Base-by-base conservation (phyloP, 2,329 filamentous ascomycete species). In the Cladosporium halotolerans region DNA sequence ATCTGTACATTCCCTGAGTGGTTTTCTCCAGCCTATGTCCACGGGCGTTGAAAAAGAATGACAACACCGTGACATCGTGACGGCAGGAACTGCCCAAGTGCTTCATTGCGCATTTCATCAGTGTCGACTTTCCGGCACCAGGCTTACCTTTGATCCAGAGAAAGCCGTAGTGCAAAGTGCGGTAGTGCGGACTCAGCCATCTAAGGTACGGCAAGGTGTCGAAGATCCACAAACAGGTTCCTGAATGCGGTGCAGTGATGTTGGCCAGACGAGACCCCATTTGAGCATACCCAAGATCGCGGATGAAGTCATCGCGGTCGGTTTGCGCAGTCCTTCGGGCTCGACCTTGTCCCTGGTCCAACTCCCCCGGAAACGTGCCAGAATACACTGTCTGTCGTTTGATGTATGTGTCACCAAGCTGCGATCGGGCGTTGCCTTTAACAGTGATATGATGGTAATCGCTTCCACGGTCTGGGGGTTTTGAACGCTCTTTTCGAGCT, bases 141-240 rank as follows among this genome's bases (percentile, higher is more conserved):
- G 50, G 41, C 4, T 52, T 52, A 3, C 50, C 42, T 23, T 52
- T 52, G 33, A 52, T 52, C 50, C 50, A 52, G 7, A 52, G 19
- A 3, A 52, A 18, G 2, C 50, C 13, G 14, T 18, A 6, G 19
- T 10, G 43, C 11, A n/a, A 36, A 3, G 9, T n/a, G 11, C 5
- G 13, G 9, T n/a, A 9, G 9, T 11, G 13, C 6, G 9, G 6
- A n/a, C 14, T 18, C 14, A 23, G 42, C 52, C 52, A 54, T 31
- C 33, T 13, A 10, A 39, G 32, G n/a, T 48, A 54, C 14, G 14
- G 13, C n/a, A 11, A 3, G 16, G 46, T n/a, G 18, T 28, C 11
- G 9, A 54, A 38, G 18, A 54, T 16, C 52, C 52, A 54, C 9
- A 3, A 9, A 34, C 52, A 54, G 5, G 44, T 54, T 16, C 16